Evolutionary conservation across 768 basidiomycete species (phyloP).

Genomic region (Lactarius hengduanensis): DNA sequence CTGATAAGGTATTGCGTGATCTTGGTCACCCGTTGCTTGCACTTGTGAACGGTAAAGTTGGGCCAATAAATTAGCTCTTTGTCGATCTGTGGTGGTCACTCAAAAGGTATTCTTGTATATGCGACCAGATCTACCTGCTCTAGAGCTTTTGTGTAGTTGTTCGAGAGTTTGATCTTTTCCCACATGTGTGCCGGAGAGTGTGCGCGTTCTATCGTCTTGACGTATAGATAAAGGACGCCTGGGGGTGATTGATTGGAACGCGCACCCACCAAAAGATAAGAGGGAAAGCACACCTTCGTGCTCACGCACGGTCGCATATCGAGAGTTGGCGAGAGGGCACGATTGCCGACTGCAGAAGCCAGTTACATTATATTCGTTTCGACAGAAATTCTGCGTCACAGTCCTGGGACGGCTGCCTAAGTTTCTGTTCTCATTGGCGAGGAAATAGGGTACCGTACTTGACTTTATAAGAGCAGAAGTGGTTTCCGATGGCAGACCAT

Average conservation of each 20-base stretch:
- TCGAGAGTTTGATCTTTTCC: slow-evolving; percentile 91
- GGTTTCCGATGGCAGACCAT: slow-evolving; percentile 92
- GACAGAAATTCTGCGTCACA: slow-evolving; percentile 94
- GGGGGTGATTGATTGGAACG: neutral
- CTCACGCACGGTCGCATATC: slow-evolving; percentile 98
- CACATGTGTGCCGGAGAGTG: slow-evolving; percentile 97
- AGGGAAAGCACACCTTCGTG: slow-evolving; percentile 66
- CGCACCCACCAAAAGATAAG: slow-evolving; percentile 6
- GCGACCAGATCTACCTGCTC: slow-evolving; percentile 66
- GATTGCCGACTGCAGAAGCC: slow-evolving; percentile 94
- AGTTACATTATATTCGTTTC: slow-evolving; percentile 98
- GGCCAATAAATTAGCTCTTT: slow-evolving; percentile 97
- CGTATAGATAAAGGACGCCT: slow-evolving; percentile 89
- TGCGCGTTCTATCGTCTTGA: slow-evolving; percentile 97
- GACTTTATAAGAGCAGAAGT: slow-evolving; percentile 99
- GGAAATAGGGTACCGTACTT: slow-evolving; percentile 58
- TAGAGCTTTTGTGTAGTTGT: slow-evolving; percentile 92
- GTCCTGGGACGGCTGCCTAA: slow-evolving; percentile 52
- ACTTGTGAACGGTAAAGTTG: slow-evolving; percentile 95
- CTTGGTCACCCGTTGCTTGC: slow-evolving; percentile 98
- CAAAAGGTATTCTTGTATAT: neutral
- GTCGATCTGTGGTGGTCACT: slow-evolving; percentile 66
- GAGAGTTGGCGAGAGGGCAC: slow-evolving; percentile 96
- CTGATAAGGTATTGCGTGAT: slow-evolving; percentile 99
- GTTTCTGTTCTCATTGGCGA: slow-evolving; percentile 16